A percentile compares a stretch with the other conserved stretches of the same genome.
Conservation (phyloP, 1,139 yeast genomes). For the Geotrichum restrictum region DNA sequence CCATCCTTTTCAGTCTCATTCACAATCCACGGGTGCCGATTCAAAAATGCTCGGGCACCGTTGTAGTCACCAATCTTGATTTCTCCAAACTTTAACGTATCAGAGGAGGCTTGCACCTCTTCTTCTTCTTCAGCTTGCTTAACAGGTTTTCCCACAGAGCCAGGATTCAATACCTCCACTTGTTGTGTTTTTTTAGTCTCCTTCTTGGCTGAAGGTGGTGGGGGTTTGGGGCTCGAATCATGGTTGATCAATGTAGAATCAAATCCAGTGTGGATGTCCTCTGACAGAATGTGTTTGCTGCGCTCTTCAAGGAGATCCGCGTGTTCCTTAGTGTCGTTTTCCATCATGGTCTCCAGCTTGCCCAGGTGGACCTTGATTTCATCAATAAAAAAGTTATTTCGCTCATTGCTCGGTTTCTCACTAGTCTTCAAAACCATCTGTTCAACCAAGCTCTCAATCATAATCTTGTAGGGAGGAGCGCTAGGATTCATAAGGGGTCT, state of each 20-base stretch:
- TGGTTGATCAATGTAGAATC: conserved; percentile 78
- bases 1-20: conserved; percentile 88
- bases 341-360: conserved; percentile 40
- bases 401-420: conserved; percentile 51
- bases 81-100: conserved; percentile 61
- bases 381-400: conserved; percentile 34
- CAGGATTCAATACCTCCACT: conserved; percentile 42
- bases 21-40: conserved; percentile 63
- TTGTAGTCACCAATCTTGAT: conserved; percentile 50
- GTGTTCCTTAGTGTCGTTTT: conserved; percentile 64
- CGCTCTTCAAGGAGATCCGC: conserved; percentile 68
- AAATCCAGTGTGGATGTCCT: conserved; percentile 91
- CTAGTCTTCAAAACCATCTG: conserved; percentile 61
- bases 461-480: conserved; percentile 75
- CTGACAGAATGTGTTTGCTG: conserved; percentile 73
- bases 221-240: conserved; percentile 33
- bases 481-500: conserved; percentile 40
- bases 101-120: conserved; percentile 53
- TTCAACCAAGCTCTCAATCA: conserved; percentile 82
- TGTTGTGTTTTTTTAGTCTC: conserved; percentile 25
- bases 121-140: conserved; percentile 34
- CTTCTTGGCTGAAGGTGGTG: conserved; percentile 20
- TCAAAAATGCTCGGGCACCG: conserved; percentile 51
- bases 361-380: conserved; percentile 37
- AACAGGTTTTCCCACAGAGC: conserved; percentile 22